A percentile compares a stretch with the other conserved stretches of the same genome.
These are phyloP conservation scores for Hura crepitans DNA, from an alignment of 441 rosid species.

Conservation along the genomic window DNA sequence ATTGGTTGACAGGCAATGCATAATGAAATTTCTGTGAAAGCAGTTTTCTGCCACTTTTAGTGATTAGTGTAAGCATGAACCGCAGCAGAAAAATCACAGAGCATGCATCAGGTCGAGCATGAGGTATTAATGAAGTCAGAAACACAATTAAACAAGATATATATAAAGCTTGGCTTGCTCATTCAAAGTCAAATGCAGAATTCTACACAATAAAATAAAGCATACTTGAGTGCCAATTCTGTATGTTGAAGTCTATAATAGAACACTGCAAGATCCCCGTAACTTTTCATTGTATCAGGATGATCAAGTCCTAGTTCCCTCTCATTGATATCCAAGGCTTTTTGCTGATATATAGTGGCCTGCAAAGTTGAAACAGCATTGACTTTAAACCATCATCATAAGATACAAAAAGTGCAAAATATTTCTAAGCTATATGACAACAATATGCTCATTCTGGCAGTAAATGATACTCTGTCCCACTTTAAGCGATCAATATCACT, in stretches of 20 bases:
- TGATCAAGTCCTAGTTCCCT: conserved; percentile 93
- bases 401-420: conserved; percentile 6
- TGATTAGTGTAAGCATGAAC: conserved; percentile 1
- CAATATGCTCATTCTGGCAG: conserved; percentile 6
- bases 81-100: neutral
- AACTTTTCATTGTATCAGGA: conserved; percentile 81
- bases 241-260: conserved; percentile 74
- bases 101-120: neutral
- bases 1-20: neutral
- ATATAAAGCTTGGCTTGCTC: neutral
- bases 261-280: conserved; percentile 67
- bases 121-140: neutral
- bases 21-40: neutral
- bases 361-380: conserved; percentile 23
- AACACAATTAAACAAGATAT: neutral
- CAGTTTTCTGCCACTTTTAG: neutral
- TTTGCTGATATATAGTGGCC: conserved; percentile 87
- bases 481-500: too few species aligned
- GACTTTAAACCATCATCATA: conserved; percentile 13
- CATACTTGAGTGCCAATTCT: conserved; percentile 66
- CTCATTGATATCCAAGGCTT: conserved; percentile 92
- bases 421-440: neutral
- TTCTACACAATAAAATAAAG: conserved; percentile 4
- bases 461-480: neutral
- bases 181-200: conserved; percentile 5